Conservation (phyloP, 768 basidiomycete genomes). For the Mycena vitilis region DNA sequence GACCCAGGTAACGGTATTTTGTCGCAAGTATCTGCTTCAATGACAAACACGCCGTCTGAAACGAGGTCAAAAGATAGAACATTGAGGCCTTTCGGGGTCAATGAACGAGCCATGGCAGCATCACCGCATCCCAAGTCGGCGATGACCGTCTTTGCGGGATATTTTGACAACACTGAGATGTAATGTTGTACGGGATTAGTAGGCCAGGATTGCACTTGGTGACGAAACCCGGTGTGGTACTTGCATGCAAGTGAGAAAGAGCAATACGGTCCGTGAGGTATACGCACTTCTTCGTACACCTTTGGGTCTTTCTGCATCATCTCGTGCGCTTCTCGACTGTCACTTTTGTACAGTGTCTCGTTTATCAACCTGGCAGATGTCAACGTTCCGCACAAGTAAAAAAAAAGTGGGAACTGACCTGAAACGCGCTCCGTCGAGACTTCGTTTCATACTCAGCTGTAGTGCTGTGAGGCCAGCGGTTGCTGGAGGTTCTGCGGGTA, state of each 20-base stretch:
- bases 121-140: conserved; percentile 97
- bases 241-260: conserved; percentile 45
- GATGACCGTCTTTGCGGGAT: conserved; percentile 77
- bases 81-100: conserved; percentile 74
- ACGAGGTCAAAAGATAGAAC: conserved; percentile 87
- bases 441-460: conserved; percentile 83
- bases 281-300: conserved; percentile 83
- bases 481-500: conserved; percentile 7
- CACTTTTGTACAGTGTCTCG: conserved; percentile 90
- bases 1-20: conserved; percentile 89
- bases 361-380: conserved; percentile 79
- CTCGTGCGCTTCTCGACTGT: conserved; percentile 75
- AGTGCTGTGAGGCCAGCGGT: conserved; percentile 67
- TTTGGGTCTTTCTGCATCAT: conserved; percentile 89
- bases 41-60: conserved; percentile 78
- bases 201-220: conserved; percentile 94
- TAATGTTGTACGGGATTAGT: conserved; percentile 92
- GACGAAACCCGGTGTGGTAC: conserved; percentile 95
- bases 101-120: conserved; percentile 82
- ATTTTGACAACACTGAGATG: conserved; percentile 70
- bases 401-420: conserved; percentile 56
- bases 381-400: not conserved
- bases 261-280: not conserved
- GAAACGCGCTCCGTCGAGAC: conserved; percentile 88
- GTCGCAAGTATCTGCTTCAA: conserved; percentile 90